phyloP scores from a whole-genome alignment of 495 filamentous ascomycete genomes.

The Talaromyces trachyspermus region DNA sequence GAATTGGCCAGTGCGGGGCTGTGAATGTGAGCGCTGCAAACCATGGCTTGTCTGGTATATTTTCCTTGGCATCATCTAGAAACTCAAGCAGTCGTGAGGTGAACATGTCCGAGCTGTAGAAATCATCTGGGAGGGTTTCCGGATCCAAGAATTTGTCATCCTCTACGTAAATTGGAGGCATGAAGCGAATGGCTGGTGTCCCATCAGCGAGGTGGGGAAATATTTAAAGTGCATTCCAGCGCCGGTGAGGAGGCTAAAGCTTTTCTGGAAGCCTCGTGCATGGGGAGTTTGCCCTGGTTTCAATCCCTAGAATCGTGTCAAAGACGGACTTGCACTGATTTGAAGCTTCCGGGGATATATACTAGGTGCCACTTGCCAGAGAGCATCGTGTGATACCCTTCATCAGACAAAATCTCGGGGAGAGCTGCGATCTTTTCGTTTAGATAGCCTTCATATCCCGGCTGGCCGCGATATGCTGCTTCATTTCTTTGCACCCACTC shows the following conservation, averaged over 20 bases:
- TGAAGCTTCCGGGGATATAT: slow-evolving; percentile 29
- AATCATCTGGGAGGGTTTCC: too few relatives aligned
- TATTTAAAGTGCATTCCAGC: not conserved
- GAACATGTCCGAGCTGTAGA: slow-evolving; percentile 55
- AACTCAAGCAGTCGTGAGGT: slow-evolving; percentile 45
- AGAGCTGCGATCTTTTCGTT: slow-evolving; percentile 55
- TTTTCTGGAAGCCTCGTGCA: slow-evolving; percentile 32
- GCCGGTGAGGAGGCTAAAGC: not conserved
- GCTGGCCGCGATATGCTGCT: slow-evolving; percentile 45
- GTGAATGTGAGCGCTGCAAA: slow-evolving; percentile 56
- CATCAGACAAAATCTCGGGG: slow-evolving; percentile 53
- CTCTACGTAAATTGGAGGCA: not conserved
- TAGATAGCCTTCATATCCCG: slow-evolving; percentile 59
- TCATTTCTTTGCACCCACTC: slow-evolving; percentile 36
- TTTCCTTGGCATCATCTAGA: slow-evolving; percentile 40
- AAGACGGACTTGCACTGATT: slow-evolving; percentile 39
- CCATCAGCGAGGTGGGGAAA: not conserved
- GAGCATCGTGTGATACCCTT: slow-evolving; percentile 56
- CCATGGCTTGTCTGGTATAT: slow-evolving; percentile 49
- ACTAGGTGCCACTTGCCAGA: slow-evolving; percentile 55
- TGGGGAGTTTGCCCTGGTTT: slow-evolving; percentile 36
- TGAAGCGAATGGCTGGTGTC: not conserved
- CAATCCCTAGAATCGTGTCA: slow-evolving; percentile 50
- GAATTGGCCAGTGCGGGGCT: slow-evolving; percentile 56
- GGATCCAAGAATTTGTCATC: not conserved